Evolutionary conservation across 164 flowering plant genomes (phyloP).

Genomic region (Platanus orientalis): DNA sequence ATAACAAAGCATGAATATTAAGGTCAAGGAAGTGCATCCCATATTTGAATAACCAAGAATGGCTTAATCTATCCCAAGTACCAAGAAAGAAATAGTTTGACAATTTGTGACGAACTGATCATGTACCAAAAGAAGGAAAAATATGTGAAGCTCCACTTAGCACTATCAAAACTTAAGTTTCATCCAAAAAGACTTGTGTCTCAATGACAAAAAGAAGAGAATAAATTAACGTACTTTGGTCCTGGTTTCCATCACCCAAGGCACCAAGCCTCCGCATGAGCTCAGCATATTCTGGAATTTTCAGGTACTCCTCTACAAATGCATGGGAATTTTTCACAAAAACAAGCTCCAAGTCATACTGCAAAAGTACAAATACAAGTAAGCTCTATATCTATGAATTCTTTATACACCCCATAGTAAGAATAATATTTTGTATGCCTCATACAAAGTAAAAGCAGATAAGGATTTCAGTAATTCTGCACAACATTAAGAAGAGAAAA

Average conservation of each 20-base stretch:
- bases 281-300: constrained; percentile 74
- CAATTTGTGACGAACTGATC: not conserved
- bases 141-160: not conserved
- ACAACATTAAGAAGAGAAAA: too few relatives aligned
- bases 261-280: constrained; percentile 98
- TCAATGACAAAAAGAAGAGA: not conserved
- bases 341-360: constrained; percentile 91
- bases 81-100: too few relatives aligned
- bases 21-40: not conserved
- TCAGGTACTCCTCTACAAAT: constrained; percentile 87
- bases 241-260: constrained; percentile 90
- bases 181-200: too few relatives aligned
- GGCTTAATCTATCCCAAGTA: not conserved
- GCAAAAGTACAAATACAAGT: constrained; percentile 20
- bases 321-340: constrained; percentile 85
- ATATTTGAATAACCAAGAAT: not conserved
- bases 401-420: not conserved
- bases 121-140: not conserved
- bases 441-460: too few relatives aligned
- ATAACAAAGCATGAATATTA: not conserved
- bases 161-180: not conserved
- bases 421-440: too few relatives aligned
- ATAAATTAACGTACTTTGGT: constrained; percentile 46
- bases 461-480: too few relatives aligned
- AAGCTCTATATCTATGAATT: not conserved